Conservation (phyloP, 2,329 filamentous ascomycete species). For the Cordyceps farinosa region DNA sequence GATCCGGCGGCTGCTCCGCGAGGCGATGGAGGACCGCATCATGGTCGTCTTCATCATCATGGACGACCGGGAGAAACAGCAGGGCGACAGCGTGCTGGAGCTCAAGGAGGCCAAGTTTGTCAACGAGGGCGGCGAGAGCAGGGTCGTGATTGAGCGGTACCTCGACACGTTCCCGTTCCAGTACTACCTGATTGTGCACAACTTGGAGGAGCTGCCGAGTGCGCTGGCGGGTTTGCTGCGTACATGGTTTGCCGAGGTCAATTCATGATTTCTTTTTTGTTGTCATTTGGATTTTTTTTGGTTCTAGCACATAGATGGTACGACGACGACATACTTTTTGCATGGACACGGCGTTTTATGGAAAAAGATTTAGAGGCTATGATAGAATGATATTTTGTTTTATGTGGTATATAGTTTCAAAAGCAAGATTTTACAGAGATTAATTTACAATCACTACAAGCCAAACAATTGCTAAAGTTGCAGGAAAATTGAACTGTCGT, state of each 20-base stretch:
- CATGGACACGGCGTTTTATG: slow-evolving; percentile 16
- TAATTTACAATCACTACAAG: not conserved
- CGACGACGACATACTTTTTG: not conserved
- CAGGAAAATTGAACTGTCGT: not conserved
- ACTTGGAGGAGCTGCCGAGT: slow-evolving; percentile 84
- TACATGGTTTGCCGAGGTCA: slow-evolving; percentile 87
- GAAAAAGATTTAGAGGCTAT: not conserved
- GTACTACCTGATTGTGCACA: slow-evolving; percentile 92
- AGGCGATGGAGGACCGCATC: slow-evolving; percentile 88
- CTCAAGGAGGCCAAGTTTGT: slow-evolving; percentile 83
- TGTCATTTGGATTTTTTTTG: not conserved
- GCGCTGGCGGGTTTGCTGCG: slow-evolving; percentile 84
- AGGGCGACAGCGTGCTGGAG: slow-evolving; percentile 72
- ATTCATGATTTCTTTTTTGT: slow-evolving; percentile 31
- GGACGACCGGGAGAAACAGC: slow-evolving; percentile 55
- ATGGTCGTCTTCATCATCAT: slow-evolving; percentile 99
- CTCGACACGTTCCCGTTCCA: slow-evolving; percentile 94
- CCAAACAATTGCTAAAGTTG: too few relatives aligned
- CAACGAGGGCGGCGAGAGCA: slow-evolving; percentile 59
- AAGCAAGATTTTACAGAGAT: slow-evolving; percentile 1
- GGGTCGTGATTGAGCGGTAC: slow-evolving; percentile 82
- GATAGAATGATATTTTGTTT: not conserved
- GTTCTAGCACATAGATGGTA: slow-evolving; percentile 11
- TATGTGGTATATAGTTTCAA: not conserved
- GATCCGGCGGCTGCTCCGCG: slow-evolving; percentile 76